Evolutionary conservation across 2,329 filamentous ascomycete genomes (phyloP), one percentile per base, ranked within the genome.

Genomic region (Neonectria sp.): DNA sequence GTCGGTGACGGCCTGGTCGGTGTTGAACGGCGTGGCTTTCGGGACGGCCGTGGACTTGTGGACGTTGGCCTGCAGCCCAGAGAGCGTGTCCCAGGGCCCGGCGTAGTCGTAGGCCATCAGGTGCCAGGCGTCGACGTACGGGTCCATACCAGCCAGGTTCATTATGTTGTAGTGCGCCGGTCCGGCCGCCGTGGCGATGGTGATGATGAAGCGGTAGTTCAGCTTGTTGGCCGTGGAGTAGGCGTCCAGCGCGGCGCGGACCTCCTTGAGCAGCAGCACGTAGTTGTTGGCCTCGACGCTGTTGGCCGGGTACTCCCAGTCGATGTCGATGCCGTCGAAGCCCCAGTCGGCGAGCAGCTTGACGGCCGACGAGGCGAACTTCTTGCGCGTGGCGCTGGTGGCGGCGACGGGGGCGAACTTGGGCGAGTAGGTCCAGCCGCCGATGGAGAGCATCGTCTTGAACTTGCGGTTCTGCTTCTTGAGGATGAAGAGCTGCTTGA

Each of bases 391-490:
- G 6, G 84, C 82, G 1, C 86, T 84, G 0, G 91, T 91, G 21
- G 89, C 89, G 0, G 89, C 89, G 0, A 91, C 88, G 7, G 83
- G 82, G 1, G 89, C 84, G 46, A 76, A 73, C 46, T 45, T 75
- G 45, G 45, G 81, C 4, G 91, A 93, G 78, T 92, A 94, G 0
- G 90, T 93, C 90, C 91, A 96, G 17, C 94, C 94, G 46, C 94
- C 94, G 67, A 97, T 92, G 40, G 91, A 94, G 9, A 96, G 86
- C n/a, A 96, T 82, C 2, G 92, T 86, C 81, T 97, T 97, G 64
- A 97, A 81, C 59, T 93, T 89, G 24, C 93, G 89, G 78, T 97
- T 89, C 72, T 86, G 82, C 81, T 94, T 91, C 84, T 97, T 97
- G 59, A 93, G 86, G 1, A 93, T 80, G 78, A 88, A 93, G 1